Evolutionary conservation across 2,329 filamentous ascomycete species (phyloP).

Genomic region (Dactylellina parvicollis): DNA sequence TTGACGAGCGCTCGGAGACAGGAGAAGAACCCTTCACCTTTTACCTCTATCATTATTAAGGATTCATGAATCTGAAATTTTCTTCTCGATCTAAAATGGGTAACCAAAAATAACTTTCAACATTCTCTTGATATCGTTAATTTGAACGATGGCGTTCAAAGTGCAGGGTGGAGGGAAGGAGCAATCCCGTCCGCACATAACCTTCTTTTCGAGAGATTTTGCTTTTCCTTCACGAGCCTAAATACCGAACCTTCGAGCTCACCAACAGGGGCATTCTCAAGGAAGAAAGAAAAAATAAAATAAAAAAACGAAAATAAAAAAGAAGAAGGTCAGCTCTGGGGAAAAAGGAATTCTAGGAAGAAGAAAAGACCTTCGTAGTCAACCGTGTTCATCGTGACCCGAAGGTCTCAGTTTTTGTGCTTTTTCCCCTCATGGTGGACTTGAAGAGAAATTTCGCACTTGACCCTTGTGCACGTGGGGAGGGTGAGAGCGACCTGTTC

Average conservation of each 20-base stretch:
- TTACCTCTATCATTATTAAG: slow-evolving; percentile 38
- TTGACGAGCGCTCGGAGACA: slow-evolving; percentile 9
- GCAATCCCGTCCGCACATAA: slow-evolving; percentile 53
- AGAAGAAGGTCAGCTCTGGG: slow-evolving; percentile 39
- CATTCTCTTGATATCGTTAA: slow-evolving; percentile 47
- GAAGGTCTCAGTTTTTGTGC: slow-evolving; percentile 51
- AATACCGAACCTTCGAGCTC: slow-evolving; percentile 49
- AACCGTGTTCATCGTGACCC: slow-evolving; percentile 53
- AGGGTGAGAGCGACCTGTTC: slow-evolving; percentile 44
- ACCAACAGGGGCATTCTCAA: slow-evolving; percentile 16
- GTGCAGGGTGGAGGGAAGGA: slow-evolving; percentile 46
- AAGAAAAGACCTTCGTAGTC: slow-evolving; percentile 15
- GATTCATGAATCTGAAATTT: slow-evolving; percentile 34
- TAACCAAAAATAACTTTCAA: slow-evolving; percentile 53
- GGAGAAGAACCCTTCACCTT: slow-evolving; percentile 29
- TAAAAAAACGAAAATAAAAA: background rate
- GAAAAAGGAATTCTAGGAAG: slow-evolving; percentile 34
- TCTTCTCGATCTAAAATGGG: slow-evolving; percentile 34
- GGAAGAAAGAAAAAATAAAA: slow-evolving; percentile 12
- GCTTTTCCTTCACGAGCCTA: slow-evolving; percentile 49
- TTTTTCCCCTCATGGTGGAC: slow-evolving; percentile 32
- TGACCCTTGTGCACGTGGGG: slow-evolving; percentile 52
- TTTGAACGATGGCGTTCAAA: slow-evolving; percentile 52
- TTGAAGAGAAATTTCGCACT: slow-evolving; percentile 53
- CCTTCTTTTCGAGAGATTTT: slow-evolving; percentile 48